Percentiles rank a stretch among this genome's conserved stretches.
These are phyloP conservation scores for Thermochaetoides thermophila DNA, from an alignment of 495 filamentous ascomycete species.

Conservation along the genomic window DNA sequence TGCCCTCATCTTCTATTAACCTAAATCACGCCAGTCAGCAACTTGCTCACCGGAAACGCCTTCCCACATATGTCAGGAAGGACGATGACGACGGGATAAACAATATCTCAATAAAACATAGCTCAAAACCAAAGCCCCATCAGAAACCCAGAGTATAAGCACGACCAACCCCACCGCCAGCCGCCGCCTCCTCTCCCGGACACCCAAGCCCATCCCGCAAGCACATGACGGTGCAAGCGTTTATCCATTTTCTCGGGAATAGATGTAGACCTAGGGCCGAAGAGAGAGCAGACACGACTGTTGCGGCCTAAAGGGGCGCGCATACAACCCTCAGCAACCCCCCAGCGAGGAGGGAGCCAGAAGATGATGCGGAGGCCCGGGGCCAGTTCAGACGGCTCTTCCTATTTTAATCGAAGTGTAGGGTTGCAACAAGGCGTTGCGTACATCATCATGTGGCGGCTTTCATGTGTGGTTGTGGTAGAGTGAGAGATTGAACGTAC, in stretches of 20 bases:
- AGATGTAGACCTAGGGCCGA: too few species aligned
- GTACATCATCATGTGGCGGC: conserved; percentile 30
- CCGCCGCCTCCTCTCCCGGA: conserved; percentile 9
- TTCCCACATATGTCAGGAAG: too few species aligned
- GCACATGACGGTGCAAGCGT: conserved; percentile 36
- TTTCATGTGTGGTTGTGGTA: conserved; percentile 3
- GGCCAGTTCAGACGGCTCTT: conserved; percentile 38
- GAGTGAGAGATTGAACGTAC: conserved; percentile 28
- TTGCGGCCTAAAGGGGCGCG: conserved; percentile 5
- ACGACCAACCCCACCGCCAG: conserved; percentile 24
- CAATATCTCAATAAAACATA: not conserved
- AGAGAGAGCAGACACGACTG: conserved; percentile 2
- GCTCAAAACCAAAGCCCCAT: conserved; percentile 12
- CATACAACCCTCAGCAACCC: not conserved
- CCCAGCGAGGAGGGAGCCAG: not conserved
- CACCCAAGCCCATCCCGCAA: conserved; percentile 14
- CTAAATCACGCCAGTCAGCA: too few species aligned
- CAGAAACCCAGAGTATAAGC: conserved; percentile 39
- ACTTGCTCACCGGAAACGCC: not conserved
- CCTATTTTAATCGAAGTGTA: conserved; percentile 24
- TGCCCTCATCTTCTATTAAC: too few species aligned
- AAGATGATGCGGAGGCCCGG: not conserved
- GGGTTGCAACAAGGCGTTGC: conserved; percentile 34
- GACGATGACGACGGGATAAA: too few species aligned
- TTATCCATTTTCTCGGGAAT: too few species aligned